Percentiles rank a stretch among this genome's conserved stretches.
phyloP scores from a whole-genome alignment of 2,329 filamentous ascomycete genomes.

The Penicillium rolfsii region DNA sequence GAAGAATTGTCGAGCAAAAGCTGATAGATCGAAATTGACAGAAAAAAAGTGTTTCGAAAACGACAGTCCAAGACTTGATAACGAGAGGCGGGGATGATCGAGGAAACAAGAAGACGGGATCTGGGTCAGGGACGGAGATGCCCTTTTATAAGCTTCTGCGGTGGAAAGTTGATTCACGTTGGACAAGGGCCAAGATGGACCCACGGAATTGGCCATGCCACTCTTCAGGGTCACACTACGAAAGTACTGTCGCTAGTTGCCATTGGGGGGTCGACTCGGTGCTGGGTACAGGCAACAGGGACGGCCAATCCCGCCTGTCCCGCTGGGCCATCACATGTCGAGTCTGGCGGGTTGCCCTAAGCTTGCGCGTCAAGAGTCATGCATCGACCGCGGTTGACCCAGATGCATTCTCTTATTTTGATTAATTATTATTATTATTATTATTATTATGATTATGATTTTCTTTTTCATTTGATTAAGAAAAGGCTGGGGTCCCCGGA shows the following conservation, averaged over 20 bases:
- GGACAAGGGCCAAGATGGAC: background rate
- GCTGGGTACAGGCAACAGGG: background rate
- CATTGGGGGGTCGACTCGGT: too few species aligned
- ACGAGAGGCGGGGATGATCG: conserved; percentile 17
- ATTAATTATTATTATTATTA: conserved; percentile 9
- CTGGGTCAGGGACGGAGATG: conserved; percentile 13
- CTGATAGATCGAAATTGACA: conserved; percentile 1
- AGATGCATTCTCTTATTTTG: conserved; percentile 2
- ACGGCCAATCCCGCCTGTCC: conserved; percentile 1
- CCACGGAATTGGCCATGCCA: background rate
- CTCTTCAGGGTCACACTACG: conserved; percentile 17
- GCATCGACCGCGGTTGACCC: conserved; percentile 25
- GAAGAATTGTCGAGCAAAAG: conserved; percentile 3
- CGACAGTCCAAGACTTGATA: conserved; percentile 26
- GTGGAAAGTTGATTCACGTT: background rate
- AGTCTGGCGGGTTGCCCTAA: conserved; percentile 20
- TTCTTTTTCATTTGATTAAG: background rate
- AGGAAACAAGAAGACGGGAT: conserved; percentile 9
- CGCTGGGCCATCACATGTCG: conserved; percentile 8
- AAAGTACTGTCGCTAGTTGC: too few species aligned
- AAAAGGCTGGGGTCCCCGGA: conserved; percentile 12
- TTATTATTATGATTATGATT: conserved; percentile 2
- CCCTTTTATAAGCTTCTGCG: conserved; percentile 30
- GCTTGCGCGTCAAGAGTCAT: conserved; percentile 9
- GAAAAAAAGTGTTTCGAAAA: conserved; percentile 21